These are phyloP conservation scores for Xylariaceae sp. DNA, from an alignment of 2,329 filamentous ascomycete species.

Conservation along the genomic window DNA sequence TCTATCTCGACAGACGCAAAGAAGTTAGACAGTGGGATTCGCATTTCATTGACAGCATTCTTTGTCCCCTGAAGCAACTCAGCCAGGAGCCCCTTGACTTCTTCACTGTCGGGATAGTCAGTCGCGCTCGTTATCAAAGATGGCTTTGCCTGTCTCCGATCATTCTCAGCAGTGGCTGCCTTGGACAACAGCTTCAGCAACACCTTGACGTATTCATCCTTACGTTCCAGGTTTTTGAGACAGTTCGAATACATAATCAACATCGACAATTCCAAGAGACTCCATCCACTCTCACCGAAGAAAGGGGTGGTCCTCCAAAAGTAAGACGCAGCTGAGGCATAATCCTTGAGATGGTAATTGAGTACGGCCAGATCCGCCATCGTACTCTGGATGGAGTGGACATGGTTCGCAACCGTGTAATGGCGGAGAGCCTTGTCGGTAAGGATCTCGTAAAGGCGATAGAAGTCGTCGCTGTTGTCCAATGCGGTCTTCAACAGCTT, in stretches of 20 bases:
- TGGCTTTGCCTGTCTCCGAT: constrained; percentile 40
- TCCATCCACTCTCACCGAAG: constrained; percentile 76
- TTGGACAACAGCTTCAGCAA: constrained; percentile 70
- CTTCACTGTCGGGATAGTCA: constrained; percentile 32
- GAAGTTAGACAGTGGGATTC: constrained; percentile 65
- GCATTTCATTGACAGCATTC: constrained; percentile 52
- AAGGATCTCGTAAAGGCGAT: constrained; percentile 65
- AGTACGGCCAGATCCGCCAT: constrained; percentile 82
- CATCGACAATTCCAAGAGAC: constrained; percentile 72
- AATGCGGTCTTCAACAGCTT: constrained; percentile 57
- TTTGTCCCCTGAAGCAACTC: constrained; percentile 44
- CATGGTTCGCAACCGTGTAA: constrained; percentile 72
- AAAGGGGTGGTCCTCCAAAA: constrained; percentile 74
- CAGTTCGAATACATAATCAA: constrained; percentile 81
- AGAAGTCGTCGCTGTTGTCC: constrained; percentile 58
- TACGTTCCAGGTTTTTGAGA: constrained; percentile 67
- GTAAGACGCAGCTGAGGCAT: constrained; percentile 65
- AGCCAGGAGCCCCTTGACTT: constrained; percentile 44
- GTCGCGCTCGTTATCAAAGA: constrained; percentile 34
- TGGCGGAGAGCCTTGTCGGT: constrained; percentile 80
- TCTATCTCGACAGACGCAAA: constrained; percentile 66
- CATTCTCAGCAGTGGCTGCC: constrained; percentile 51
- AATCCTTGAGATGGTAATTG: constrained; percentile 72
- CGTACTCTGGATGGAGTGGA: constrained; percentile 69
- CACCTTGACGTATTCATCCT: constrained; percentile 73